A percentile compares a stretch with the other conserved stretches of the same genome.
phyloP scores from a whole-genome alignment of 73 alveolate genomes.

The Blepharisma stoltei region DNA sequence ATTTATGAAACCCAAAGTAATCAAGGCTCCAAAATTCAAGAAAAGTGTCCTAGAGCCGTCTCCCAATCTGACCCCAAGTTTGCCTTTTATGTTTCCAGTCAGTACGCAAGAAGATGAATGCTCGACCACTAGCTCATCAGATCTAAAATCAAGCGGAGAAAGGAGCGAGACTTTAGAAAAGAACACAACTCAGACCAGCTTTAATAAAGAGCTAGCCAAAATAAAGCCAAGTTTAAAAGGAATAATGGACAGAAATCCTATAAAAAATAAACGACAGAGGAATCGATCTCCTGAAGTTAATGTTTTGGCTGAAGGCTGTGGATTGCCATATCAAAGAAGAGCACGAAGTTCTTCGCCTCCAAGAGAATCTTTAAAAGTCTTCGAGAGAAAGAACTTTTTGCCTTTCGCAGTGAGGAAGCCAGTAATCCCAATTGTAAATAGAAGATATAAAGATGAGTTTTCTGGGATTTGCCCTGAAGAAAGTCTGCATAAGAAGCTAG shows the following conservation, averaged over 20 bases:
- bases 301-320: background rate
- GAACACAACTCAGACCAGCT: background rate
- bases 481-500: background rate
- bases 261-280: background rate
- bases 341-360: constrained; percentile 30
- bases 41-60: no score
- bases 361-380: background rate
- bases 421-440: background rate
- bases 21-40: no score
- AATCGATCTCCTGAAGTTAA: background rate
- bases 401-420: constrained; percentile 16
- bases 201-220: constrained; percentile 11
- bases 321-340: constrained; percentile 19
- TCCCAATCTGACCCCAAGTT: background rate
- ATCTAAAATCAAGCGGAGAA: background rate
- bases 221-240: background rate
- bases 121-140: background rate
- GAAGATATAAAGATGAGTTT: constrained; percentile 7
- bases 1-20: no score
- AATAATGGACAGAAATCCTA: constrained; percentile 6
- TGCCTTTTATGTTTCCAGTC: constrained; percentile 5
- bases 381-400: background rate
- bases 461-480: constrained; percentile 6
- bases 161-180: background rate
- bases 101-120: background rate